Percentiles rank a stretch among this genome's conserved stretches.
These are phyloP conservation scores for Talaromyces sp. DNA, from an alignment of 2,329 filamentous ascomycete genomes.

Conservation along the genomic window DNA sequence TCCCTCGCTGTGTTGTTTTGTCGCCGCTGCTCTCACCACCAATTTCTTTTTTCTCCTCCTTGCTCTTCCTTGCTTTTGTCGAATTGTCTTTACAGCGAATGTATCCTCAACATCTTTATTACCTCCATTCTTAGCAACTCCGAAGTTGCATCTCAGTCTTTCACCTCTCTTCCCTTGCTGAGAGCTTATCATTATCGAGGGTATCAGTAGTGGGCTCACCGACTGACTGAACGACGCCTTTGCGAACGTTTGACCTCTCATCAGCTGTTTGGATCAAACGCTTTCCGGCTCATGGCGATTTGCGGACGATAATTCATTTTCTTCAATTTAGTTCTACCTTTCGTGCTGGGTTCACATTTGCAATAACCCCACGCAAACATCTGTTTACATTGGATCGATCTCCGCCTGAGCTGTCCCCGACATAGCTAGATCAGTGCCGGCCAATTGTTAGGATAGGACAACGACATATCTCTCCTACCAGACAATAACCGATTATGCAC, in stretches of 20 bases:
- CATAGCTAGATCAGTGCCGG: background rate
- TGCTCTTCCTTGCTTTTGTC: background rate
- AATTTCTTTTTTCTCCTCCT: conserved; percentile 4
- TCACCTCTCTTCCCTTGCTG: conserved; percentile 1
- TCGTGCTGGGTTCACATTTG: background rate
- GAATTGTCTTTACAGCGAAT: background rate
- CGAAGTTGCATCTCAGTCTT: conserved; percentile 7
- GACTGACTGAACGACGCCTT: background rate
- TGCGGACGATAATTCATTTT: background rate
- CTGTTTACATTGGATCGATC: background rate
- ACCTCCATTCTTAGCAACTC: background rate
- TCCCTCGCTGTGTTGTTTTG: conserved; percentile 3
- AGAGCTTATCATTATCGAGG: conserved; percentile 1
- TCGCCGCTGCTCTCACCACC: background rate
- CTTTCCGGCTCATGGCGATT: background rate
- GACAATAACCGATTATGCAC: conserved; percentile 17
- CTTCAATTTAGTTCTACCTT: background rate
- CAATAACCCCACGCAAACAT: background rate
- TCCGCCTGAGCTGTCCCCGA: conserved; percentile 1
- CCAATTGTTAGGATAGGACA: background rate
- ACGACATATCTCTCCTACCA: background rate
- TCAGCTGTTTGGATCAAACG: background rate
- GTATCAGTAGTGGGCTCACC: background rate
- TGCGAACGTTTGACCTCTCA: background rate
- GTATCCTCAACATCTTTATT: background rate